A percentile compares a stretch with the other conserved stretches of the same genome.
These are phyloP conservation scores for Saturnispora diversa DNA, from an alignment of 805 yeast genomes.

Conservation along the genomic window DNA sequence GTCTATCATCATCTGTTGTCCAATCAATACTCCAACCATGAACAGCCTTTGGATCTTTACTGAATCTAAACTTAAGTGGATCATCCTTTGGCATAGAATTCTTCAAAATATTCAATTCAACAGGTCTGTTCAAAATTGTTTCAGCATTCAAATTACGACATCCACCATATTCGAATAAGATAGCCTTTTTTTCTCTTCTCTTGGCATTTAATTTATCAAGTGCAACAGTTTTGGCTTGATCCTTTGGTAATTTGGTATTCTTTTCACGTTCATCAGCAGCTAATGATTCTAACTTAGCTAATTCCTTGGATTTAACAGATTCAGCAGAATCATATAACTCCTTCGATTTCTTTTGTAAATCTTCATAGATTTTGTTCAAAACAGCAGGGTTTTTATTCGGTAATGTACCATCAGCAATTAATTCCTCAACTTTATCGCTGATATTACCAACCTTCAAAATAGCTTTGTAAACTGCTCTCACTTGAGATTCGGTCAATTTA, in stretches of 20 bases:
- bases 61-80: slow-evolving; percentile 53
- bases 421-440: slow-evolving; percentile 66
- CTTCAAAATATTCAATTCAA: slow-evolving; percentile 66
- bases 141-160: slow-evolving; percentile 91
- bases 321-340: slow-evolving; percentile 60
- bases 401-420: slow-evolving; percentile 83
- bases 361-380: slow-evolving; percentile 69
- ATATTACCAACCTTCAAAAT: slow-evolving; percentile 78
- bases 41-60: slow-evolving; percentile 64
- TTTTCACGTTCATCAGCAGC: slow-evolving; percentile 47
- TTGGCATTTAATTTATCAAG: slow-evolving; percentile 37
- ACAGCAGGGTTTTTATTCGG: slow-evolving; percentile 77
- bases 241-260: slow-evolving; percentile 26
- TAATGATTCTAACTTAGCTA: slow-evolving; percentile 52
- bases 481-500: slow-evolving; percentile 73
- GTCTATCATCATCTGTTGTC: slow-evolving; percentile 76
- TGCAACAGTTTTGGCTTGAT: slow-evolving; percentile 19
- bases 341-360: slow-evolving; percentile 54
- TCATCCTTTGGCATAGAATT: slow-evolving; percentile 45
- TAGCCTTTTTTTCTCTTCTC: slow-evolving; percentile 82
- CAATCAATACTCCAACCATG: slow-evolving; percentile 89
- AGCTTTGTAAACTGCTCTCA: slow-evolving; percentile 77
- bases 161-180: slow-evolving; percentile 78
- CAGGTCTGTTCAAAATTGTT: slow-evolving; percentile 69
- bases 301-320: slow-evolving; percentile 43